A percentile compares a stretch with the other conserved stretches of the same genome.
These are phyloP conservation scores for Phytophthora fragariae DNA, from an alignment of 352 stramenopile genomes.

Conservation along the genomic window DNA sequence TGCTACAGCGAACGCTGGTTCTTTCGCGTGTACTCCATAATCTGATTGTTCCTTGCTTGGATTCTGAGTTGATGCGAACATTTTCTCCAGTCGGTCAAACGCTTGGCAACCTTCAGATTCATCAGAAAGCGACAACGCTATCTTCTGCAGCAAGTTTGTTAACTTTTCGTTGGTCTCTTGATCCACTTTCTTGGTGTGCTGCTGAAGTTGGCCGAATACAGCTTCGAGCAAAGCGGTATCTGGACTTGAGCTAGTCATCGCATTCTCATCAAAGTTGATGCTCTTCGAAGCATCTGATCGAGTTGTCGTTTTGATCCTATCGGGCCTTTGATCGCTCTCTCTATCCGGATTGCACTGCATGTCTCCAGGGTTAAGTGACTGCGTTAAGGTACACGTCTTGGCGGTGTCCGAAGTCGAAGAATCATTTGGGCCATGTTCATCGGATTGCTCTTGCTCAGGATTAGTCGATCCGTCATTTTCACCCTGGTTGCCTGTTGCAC, in stretches of 20 bases:
- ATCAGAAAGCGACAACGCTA: constrained; percentile 32
- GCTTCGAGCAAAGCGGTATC: constrained; percentile 16
- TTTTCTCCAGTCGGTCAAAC: constrained; percentile 40
- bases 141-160: constrained; percentile 30
- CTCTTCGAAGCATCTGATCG: background rate
- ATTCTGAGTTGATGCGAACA: constrained; percentile 20
- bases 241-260: background rate
- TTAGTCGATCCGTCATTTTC: constrained; percentile 20
- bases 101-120: constrained; percentile 23
- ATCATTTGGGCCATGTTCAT: background rate
- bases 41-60: background rate
- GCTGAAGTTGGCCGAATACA: constrained; percentile 42
- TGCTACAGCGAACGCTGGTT: background rate
- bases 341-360: background rate
- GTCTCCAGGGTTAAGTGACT: background rate
- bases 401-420: background rate
- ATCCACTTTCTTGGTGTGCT: constrained; percentile 37
- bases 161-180: constrained; percentile 38
- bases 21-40: background rate
- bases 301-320: background rate
- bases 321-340: background rate
- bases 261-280: background rate
- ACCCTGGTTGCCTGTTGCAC: constrained; percentile 26
- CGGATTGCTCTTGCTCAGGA: background rate
- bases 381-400: background rate